phyloP scores from a whole-genome alignment of 768 basidiomycete species.

The Suillus fuscotomentosus region DNA sequence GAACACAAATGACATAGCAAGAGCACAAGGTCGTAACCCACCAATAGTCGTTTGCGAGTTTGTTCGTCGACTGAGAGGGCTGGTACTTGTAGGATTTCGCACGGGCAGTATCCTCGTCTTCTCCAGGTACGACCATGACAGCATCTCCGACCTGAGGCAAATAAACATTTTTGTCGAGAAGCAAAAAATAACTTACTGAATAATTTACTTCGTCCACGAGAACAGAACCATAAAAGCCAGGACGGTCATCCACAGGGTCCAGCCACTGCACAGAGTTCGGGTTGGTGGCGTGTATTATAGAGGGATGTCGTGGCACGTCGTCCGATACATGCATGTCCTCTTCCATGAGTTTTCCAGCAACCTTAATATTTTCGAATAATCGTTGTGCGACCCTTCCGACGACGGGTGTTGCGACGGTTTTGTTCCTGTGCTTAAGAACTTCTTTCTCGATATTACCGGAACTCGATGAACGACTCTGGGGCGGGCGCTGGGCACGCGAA shows the following conservation, averaged over 20 bases:
- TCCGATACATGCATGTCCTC: constrained; percentile 27
- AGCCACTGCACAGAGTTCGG: constrained; percentile 36
- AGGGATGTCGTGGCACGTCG: constrained; percentile 4
- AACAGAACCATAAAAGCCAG: constrained; percentile 43
- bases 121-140: constrained; percentile 61
- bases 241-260: constrained; percentile 17
- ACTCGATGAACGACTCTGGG: constrained; percentile 12
- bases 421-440: constrained; percentile 36
- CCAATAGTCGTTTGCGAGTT: constrained; percentile 61
- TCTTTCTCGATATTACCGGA: constrained; percentile 23
- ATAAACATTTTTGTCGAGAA: constrained; percentile 11
- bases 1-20: background rate
- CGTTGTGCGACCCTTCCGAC: constrained; percentile 45
- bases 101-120: constrained; percentile 42
- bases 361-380: constrained; percentile 45
- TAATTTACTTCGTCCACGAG: constrained; percentile 59
- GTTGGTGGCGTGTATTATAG: constrained; percentile 28
- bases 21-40: constrained; percentile 28
- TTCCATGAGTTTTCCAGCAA: constrained; percentile 31
- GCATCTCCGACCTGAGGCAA: constrained; percentile 55
- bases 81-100: constrained; percentile 38
- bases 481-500: constrained; percentile 14
- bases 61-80: constrained; percentile 49
- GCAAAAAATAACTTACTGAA: constrained; percentile 36
- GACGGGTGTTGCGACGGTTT: constrained; percentile 43